Conservation (phyloP, 208 protist genomes). For the Acanthamoeba healyi region DNA sequence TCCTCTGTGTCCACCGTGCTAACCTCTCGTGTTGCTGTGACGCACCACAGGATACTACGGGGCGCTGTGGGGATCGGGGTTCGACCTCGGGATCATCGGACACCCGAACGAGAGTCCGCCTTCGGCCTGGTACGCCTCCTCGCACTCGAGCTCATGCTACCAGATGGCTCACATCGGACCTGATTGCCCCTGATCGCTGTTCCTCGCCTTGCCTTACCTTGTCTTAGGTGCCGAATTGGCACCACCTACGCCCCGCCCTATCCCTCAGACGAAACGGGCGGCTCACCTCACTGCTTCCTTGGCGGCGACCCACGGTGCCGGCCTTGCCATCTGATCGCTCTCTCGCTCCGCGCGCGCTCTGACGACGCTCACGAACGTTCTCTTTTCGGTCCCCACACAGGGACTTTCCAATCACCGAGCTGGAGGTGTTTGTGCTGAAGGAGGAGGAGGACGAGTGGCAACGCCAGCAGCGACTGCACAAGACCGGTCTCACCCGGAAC, state of each 20-base stretch:
- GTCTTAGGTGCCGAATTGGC: not conserved
- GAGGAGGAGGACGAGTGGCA: slow-evolving; percentile 11
- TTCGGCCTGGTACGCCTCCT: not conserved
- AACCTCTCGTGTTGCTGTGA: too few relatives aligned
- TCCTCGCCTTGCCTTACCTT: not conserved
- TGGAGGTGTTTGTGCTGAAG: slow-evolving; percentile 23
- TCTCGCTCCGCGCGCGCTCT: too few relatives aligned
- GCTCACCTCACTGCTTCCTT: not conserved
- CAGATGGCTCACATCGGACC: too few relatives aligned
- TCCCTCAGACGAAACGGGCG: not conserved
- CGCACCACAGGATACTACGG: slow-evolving; percentile 2
- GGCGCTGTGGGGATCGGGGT: slow-evolving; percentile 9
- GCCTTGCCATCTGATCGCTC: too few relatives aligned
- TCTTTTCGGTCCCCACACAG: not conserved
- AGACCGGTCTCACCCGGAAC: not conserved
- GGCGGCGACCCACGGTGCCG: not conserved
- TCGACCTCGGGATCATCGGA: slow-evolving; percentile 17
- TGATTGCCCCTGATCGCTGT: not conserved
- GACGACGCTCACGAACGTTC: not conserved
- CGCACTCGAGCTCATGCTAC: too few relatives aligned
- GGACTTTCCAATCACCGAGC: slow-evolving; percentile 8
- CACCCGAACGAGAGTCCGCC: not conserved
- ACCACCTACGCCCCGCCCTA: slow-evolving; percentile 3
- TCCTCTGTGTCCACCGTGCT: too few relatives aligned
- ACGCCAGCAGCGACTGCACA: not conserved